Evolutionary conservation across 441 rosid species (phyloP).

Genomic region (Melastoma candidum): DNA sequence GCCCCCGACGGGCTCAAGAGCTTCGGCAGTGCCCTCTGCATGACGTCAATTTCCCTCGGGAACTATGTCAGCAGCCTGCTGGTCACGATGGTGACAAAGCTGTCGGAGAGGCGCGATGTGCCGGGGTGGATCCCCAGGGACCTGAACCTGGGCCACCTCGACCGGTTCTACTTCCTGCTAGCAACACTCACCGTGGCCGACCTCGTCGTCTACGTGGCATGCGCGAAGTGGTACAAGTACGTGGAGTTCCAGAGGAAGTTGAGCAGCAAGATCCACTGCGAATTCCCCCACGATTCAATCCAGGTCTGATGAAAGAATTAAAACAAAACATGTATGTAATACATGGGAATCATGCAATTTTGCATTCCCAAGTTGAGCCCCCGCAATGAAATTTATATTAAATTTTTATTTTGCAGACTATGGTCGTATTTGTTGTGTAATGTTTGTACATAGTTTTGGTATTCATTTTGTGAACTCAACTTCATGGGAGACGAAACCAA

Average conservation of each 20-base stretch:
- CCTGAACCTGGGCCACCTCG: conserved; percentile 14
- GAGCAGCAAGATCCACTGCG: too few relatives aligned
- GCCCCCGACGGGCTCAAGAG: conserved; percentile 14
- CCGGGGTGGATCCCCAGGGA: conserved; percentile 16
- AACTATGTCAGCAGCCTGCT: conserved; percentile 14
- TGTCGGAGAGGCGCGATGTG: conserved; percentile 9
- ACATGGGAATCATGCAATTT: too few relatives aligned
- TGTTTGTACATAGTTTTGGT: too few relatives aligned
- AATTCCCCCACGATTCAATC: too few relatives aligned
- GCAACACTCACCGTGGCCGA: conserved; percentile 10
- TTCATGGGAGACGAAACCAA: too few relatives aligned
- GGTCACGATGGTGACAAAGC: conserved; percentile 12
- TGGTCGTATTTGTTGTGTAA: too few relatives aligned
- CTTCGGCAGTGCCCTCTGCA: conserved; percentile 14
- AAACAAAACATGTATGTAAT: too few relatives aligned
- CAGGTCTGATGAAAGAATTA: too few relatives aligned
- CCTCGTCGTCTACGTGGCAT: conserved; percentile 1
- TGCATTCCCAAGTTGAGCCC: too few relatives aligned
- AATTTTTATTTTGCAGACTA: too few relatives aligned
- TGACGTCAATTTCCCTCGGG: conserved; percentile 16
- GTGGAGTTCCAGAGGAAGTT: conserved; percentile 3
- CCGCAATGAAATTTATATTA: too few relatives aligned
- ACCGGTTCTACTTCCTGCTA: conserved; percentile 13
- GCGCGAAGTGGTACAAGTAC: conserved; percentile 11
- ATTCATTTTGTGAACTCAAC: too few relatives aligned